Percentiles rank a stretch among this genome's conserved stretches.
Evolutionary conservation across 257 asterid species (phyloP).

Genomic region (Fraxinus cuspidata): DNA sequence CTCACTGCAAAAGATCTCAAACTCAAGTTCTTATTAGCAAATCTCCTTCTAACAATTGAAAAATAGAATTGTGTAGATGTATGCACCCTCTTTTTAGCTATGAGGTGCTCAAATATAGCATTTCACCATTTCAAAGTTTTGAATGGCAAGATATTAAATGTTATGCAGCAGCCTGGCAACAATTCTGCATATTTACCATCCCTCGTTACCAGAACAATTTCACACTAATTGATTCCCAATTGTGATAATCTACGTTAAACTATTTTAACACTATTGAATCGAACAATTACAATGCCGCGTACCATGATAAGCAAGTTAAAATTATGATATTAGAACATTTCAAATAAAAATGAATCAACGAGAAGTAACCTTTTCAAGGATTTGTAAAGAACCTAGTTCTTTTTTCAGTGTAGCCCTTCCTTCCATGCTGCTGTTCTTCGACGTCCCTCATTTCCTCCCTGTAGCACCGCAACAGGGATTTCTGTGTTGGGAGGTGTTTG

Average conservation of each 20-base stretch:
- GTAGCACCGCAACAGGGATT: conserved; percentile 37
- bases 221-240: not conserved
- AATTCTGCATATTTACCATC: too few species aligned
- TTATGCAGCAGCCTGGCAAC: not conserved
- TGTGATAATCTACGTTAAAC: not conserved
- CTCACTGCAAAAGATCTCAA: not conserved
- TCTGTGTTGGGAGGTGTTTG: too few species aligned
- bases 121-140: not conserved
- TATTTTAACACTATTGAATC: not conserved
- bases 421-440: conserved; percentile 26
- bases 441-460: conserved; percentile 22
- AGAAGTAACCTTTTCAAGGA: conserved; percentile 46
- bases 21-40: not conserved
- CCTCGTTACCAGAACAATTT: too few species aligned
- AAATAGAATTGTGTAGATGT: too few species aligned
- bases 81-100: too few species aligned
- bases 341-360: not conserved
- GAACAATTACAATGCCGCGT: not conserved
- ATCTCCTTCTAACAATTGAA: too few species aligned
- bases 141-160: too few species aligned
- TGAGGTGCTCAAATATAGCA: not conserved
- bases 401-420: conserved; percentile 36
- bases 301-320: conserved; percentile 1
- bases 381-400: conserved; percentile 37
- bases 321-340: not conserved